Conservation (phyloP, 352 stramenopile species). For the Globisporangium carolinianum region DNA sequence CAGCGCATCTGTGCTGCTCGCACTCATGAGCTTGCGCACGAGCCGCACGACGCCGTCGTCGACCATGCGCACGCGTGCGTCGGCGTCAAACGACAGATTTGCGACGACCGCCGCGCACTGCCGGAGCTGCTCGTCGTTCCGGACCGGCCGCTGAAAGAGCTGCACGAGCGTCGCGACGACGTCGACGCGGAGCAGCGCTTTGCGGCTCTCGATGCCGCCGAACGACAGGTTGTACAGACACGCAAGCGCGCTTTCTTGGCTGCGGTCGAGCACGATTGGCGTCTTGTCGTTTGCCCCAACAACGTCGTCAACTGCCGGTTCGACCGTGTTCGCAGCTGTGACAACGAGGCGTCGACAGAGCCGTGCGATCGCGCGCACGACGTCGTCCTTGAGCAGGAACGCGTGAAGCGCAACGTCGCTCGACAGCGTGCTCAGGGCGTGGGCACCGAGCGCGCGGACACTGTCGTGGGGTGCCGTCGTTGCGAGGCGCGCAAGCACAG, state of each 20-base stretch:
- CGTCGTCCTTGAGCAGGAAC: slow-evolving; percentile 64
- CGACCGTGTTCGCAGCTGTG: slow-evolving; percentile 35
- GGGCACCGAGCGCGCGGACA: slow-evolving; percentile 62
- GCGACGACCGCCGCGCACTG: slow-evolving; percentile 57
- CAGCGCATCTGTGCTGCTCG: slow-evolving; percentile 49
- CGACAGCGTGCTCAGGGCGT: slow-evolving; percentile 78
- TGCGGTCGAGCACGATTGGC: slow-evolving; percentile 36
- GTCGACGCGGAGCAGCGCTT: slow-evolving; percentile 52
- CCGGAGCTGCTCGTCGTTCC: slow-evolving; percentile 59
- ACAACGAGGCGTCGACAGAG: slow-evolving; percentile 49
- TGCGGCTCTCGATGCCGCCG: slow-evolving; percentile 41
- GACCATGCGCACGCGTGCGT: slow-evolving; percentile 50
- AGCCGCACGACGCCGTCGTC: slow-evolving; percentile 58
- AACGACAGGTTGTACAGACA: slow-evolving; percentile 83
- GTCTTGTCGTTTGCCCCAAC: slow-evolving; percentile 26
- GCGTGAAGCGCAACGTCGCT: slow-evolving; percentile 59
- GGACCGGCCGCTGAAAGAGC: slow-evolving; percentile 60
- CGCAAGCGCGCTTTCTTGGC: slow-evolving; percentile 63
- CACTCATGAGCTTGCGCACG: slow-evolving; percentile 61
- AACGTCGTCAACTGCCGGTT: slow-evolving; percentile 29
- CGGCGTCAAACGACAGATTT: slow-evolving; percentile 71
- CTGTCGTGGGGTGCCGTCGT: slow-evolving; percentile 30
- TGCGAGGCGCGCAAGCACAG: slow-evolving; percentile 43
- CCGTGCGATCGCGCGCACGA: slow-evolving; percentile 59
- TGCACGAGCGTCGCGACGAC: slow-evolving; percentile 52